These are phyloP conservation scores for Podila epicladia DNA, from an alignment of 192 early-diverging fungal species.

Conservation along the genomic window DNA sequence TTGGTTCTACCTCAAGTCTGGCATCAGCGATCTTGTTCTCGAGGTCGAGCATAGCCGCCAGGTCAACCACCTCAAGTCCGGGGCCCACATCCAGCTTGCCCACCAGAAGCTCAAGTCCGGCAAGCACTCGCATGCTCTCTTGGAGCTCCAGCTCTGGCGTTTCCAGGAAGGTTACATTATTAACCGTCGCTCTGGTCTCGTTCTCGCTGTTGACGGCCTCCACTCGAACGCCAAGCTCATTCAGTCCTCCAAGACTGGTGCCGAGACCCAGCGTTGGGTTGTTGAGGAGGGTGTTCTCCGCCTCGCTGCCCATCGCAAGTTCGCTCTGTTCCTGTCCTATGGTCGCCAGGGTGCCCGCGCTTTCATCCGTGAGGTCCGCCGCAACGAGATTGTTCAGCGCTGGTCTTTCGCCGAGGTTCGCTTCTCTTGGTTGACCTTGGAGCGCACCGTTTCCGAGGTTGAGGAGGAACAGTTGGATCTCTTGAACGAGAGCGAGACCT, in stretches of 20 bases:
- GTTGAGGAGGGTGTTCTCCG: constrained; percentile 32
- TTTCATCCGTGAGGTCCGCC: constrained; percentile 36
- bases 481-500: constrained; percentile 21
- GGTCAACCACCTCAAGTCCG: constrained; percentile 33
- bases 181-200: constrained; percentile 45
- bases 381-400: constrained; percentile 22
- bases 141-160: constrained; percentile 52
- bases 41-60: constrained; percentile 34
- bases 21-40: constrained; percentile 42
- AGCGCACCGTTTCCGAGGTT: constrained; percentile 7
- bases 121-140: constrained; percentile 44
- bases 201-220: constrained; percentile 27
- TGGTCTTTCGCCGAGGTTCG: constrained; percentile 45
- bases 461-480: constrained; percentile 29
- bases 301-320: constrained; percentile 33
- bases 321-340: constrained; percentile 37
- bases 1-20: constrained; percentile 51
- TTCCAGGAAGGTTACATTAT: constrained; percentile 41
- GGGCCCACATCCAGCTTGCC: constrained; percentile 20
- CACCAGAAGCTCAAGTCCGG: constrained; percentile 48
- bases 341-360: constrained; percentile 40
- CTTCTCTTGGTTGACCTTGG: constrained; percentile 50
- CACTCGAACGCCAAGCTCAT: constrained; percentile 27
- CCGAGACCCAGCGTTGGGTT: constrained; percentile 38
- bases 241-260: constrained; percentile 14